phyloP scores from a whole-genome alignment of 208 protist genomes.

The Crithidia acanthocephali region DNA sequence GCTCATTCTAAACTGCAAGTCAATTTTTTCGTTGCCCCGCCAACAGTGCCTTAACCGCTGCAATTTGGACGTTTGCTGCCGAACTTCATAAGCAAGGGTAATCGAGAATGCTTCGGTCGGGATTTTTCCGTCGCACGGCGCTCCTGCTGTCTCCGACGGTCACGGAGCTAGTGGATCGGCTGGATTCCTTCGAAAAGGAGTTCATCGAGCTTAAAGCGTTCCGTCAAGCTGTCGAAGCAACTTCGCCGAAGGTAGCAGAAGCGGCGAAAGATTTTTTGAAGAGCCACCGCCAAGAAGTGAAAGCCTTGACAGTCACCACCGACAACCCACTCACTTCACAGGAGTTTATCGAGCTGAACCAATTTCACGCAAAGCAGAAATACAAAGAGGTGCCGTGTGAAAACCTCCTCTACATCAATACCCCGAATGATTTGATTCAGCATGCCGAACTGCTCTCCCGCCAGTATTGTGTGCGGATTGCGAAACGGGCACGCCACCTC shows the following conservation, averaged over 20 bases:
- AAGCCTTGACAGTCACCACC: conserved; percentile 24
- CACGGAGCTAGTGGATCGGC: conserved; percentile 40
- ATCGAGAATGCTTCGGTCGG: conserved; percentile 19
- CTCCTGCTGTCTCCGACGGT: conserved; percentile 24
- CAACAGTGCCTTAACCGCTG: no score
- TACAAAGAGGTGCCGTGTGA: conserved; percentile 36
- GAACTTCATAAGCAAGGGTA: no score
- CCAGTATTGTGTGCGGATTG: conserved; percentile 68
- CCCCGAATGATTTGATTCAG: conserved; percentile 49
- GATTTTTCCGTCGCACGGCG: conserved; percentile 17
- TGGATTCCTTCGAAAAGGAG: conserved; percentile 80
- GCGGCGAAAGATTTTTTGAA: conserved; percentile 47
- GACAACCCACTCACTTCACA: conserved; percentile 61
- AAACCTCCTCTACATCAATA: conserved; percentile 61
- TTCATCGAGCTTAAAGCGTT: conserved; percentile 78
- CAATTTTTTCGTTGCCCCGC: no score
- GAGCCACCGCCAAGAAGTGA: conserved; percentile 36
- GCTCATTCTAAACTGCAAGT: no score
- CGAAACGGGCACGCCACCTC: conserved; percentile 43
- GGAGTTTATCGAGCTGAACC: conserved; percentile 77
- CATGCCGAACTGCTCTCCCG: conserved; percentile 54
- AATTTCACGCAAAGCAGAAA: conserved; percentile 73
- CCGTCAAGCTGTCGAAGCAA: conserved; percentile 59
- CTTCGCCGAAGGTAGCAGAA: conserved; percentile 56
- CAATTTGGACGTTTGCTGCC: no score